Evolutionary conservation across 2,329 filamentous ascomycete species (phyloP).

Genomic region (Fusarium chlamydosporum): DNA sequence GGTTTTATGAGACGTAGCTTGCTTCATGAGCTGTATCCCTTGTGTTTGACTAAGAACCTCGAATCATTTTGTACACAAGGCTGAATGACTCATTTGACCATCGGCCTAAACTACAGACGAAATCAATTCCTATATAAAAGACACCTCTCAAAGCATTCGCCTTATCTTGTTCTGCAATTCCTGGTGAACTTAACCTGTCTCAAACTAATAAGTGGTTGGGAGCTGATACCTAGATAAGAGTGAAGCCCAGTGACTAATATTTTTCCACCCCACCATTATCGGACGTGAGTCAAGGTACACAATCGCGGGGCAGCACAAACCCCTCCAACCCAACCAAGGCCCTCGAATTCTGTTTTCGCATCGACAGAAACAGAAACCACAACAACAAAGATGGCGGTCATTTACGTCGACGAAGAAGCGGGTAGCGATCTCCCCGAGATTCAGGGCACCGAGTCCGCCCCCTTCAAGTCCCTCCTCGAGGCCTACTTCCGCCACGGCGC

Average conservation of each 20-base stretch:
- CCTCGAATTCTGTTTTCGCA: constrained; percentile 30
- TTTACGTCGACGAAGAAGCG: constrained; percentile 77
- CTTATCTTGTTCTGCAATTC: neutral
- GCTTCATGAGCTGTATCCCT: neutral
- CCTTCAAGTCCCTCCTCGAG: constrained; percentile 85
- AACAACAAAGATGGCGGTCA: constrained; percentile 53
- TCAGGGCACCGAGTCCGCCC: constrained; percentile 77
- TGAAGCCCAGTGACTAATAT: constrained; percentile 36
- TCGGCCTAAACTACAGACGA: neutral
- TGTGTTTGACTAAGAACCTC: neutral
- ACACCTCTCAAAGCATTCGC: neutral
- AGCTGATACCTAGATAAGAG: constrained; percentile 22
- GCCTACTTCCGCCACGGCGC: constrained; percentile 72
- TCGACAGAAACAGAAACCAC: constrained; percentile 19
- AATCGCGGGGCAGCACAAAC: constrained; percentile 43
- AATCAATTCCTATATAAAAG: neutral
- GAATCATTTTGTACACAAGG: neutral
- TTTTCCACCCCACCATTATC: constrained; percentile 46
- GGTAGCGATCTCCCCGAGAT: constrained; percentile 79
- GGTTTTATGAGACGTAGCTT: constrained; percentile 10
- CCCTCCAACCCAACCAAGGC: constrained; percentile 32
- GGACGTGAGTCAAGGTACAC: constrained; percentile 38
- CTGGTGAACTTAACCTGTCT: constrained; percentile 9
- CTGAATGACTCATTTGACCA: constrained; percentile 6
- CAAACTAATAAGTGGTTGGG: constrained; percentile 9